A percentile compares a stretch with the other conserved stretches of the same genome.
Conservation (phyloP, 2,329 filamentous ascomycete species). For the Neonectria faginata region DNA sequence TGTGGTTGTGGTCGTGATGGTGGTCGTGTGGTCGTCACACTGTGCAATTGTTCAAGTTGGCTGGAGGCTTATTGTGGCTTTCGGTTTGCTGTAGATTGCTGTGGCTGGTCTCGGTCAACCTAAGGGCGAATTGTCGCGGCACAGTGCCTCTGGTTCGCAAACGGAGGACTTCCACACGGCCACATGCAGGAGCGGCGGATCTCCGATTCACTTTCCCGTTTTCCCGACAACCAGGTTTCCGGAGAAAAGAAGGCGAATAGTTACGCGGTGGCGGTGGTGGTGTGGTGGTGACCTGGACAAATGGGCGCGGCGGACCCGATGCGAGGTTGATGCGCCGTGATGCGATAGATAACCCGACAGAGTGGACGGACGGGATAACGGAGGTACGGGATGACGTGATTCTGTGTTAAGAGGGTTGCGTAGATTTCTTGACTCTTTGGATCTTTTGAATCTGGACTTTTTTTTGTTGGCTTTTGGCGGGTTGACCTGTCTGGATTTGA, state of each 20-base stretch:
- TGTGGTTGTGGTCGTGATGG: slow-evolving; percentile 5
- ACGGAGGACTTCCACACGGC: background rate
- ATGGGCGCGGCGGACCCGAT: slow-evolving; percentile 3
- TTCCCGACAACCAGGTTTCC: slow-evolving; percentile 3
- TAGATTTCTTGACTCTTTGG: background rate
- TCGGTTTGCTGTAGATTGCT: slow-evolving; percentile 11
- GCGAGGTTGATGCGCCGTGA: slow-evolving; percentile 13
- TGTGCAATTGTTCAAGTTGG: slow-evolving; percentile 5
- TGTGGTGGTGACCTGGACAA: slow-evolving; percentile 6
- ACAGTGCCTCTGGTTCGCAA: background rate
- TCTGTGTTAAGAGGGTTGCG: background rate
- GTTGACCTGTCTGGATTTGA: background rate
- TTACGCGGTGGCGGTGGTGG: background rate
- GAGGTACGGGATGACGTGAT: background rate
- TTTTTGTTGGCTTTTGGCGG: background rate
- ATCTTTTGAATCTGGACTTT: background rate
- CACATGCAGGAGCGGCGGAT: slow-evolving; percentile 12
- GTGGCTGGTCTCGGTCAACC: slow-evolving; percentile 2
- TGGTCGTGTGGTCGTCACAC: slow-evolving; percentile 15
- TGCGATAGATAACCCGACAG: slow-evolving; percentile 2
- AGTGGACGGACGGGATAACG: background rate
- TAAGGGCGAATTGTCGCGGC: slow-evolving; percentile 1
- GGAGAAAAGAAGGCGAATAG: background rate
- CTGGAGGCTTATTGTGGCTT: slow-evolving; percentile 7
- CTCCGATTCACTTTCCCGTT: background rate